These are phyloP conservation scores for Lasiosphaeris hirsuta DNA, from an alignment of 495 filamentous ascomycete genomes.

Conservation along the genomic window DNA sequence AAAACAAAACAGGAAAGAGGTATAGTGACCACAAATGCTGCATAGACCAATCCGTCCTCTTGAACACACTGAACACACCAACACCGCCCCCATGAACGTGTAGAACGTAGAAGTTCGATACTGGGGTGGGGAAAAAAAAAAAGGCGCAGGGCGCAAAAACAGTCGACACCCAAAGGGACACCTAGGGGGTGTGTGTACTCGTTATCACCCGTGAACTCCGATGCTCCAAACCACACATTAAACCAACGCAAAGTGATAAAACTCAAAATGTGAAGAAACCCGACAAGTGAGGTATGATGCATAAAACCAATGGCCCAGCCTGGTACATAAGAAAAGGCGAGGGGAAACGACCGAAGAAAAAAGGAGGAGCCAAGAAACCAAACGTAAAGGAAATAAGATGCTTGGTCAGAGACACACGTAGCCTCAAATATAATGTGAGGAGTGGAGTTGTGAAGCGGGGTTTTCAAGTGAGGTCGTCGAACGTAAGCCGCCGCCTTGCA, in stretches of 20 bases:
- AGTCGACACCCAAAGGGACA: not conserved
- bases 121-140: no score
- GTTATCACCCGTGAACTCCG: slow-evolving; percentile 3
- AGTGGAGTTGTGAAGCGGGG: not conserved
- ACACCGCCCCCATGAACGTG: no score
- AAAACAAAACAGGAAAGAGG: no score
- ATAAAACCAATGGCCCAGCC: not conserved
- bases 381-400: not conserved
- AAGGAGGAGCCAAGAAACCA: not conserved
- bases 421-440: not conserved
- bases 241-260: not conserved
- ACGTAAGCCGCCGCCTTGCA: slow-evolving; percentile 41
- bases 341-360: not conserved
- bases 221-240: not conserved
- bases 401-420: not conserved
- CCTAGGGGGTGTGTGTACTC: no score
- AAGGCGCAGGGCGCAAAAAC: not conserved
- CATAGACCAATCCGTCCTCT: no score
- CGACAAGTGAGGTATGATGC: not conserved
- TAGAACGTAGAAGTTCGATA: no score
- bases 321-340: slow-evolving; percentile 6
- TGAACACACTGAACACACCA: no score
- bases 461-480: slow-evolving; percentile 36
- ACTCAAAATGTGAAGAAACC: not conserved
- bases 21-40: not conserved